phyloP scores from a whole-genome alignment of 306 rosid species.

The Gastrolobium bilobum region DNA sequence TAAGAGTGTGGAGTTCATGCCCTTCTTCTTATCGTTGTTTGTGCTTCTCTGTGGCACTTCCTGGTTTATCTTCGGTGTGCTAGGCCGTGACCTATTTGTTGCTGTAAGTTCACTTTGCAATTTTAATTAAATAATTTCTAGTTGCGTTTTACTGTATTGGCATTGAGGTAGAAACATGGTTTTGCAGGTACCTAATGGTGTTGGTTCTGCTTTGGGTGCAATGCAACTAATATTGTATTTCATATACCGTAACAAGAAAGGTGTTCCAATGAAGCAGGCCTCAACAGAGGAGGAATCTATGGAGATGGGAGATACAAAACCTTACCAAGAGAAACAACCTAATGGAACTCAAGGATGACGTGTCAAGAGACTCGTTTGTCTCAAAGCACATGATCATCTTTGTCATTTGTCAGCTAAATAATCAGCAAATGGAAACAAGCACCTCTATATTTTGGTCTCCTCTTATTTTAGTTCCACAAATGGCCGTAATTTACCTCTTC shows the following conservation, averaged over 20 bases:
- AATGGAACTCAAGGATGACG: constrained; percentile 42
- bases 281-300: constrained; percentile 51
- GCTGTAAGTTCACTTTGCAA: constrained; percentile 60
- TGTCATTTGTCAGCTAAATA: constrained; percentile 12
- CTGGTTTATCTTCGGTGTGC: constrained; percentile 83
- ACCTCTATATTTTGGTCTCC: constrained; percentile 1
- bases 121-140: background rate
- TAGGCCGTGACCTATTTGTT: constrained; percentile 89
- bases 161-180: background rate
- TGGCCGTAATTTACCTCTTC: constrained; percentile 5
- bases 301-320: constrained; percentile 70
- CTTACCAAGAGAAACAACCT: constrained; percentile 50
- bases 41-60: constrained; percentile 92
- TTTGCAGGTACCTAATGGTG: constrained; percentile 77
- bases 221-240: constrained; percentile 77
- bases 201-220: constrained; percentile 74
- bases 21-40: constrained; percentile 86
- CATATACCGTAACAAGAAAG: constrained; percentile 66
- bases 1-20: constrained; percentile 94
- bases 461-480: constrained; percentile 14
- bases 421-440: constrained; percentile 12
- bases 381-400: background rate
- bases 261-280: constrained; percentile 52
- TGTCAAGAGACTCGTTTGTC: background rate
- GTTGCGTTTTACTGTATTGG: background rate